A percentile compares a stretch with the other conserved stretches of the same genome.
Conservation (phyloP, 2,329 filamentous ascomycete species). For the Fusarium hostae region DNA sequence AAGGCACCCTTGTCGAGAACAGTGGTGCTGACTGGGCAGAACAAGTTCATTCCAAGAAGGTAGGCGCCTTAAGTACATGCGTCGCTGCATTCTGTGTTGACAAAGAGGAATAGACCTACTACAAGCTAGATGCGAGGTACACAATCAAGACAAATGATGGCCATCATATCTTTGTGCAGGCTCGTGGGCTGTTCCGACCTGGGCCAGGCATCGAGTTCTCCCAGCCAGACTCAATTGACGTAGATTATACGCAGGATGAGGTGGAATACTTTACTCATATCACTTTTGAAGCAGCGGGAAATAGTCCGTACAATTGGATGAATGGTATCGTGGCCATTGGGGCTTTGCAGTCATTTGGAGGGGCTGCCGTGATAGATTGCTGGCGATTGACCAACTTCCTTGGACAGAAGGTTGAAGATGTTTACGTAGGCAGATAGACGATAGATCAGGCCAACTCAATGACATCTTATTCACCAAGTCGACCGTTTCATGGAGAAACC, state of each 20-base stretch:
- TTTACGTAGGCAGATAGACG: not conserved
- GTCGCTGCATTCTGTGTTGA: not conserved
- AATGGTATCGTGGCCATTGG: slow-evolving; percentile 33
- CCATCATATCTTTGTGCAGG: not conserved
- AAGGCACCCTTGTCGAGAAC: not conserved
- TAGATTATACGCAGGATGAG: slow-evolving; percentile 19
- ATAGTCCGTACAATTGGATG: slow-evolving; percentile 29
- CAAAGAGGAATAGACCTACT: not conserved
- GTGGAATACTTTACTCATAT: slow-evolving; percentile 37
- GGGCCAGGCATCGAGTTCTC: not conserved
- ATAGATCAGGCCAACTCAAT: not conserved
- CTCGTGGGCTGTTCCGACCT: not conserved
- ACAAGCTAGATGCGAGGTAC: not conserved
- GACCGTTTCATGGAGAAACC: not conserved
- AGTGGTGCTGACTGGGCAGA: not conserved
- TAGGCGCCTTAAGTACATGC: accelerated
- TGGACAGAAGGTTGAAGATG: not conserved
- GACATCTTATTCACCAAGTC: not conserved
- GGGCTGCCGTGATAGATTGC: slow-evolving; percentile 32
- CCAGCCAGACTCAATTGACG: not conserved
- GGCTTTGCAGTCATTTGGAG: not conserved
- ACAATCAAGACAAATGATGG: not conserved
- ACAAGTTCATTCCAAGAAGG: not conserved
- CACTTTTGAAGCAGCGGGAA: slow-evolving; percentile 26
- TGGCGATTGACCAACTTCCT: slow-evolving; percentile 37